Evolutionary conservation across 2,329 filamentous ascomycete genomes (phyloP).

Genomic region (Cytospora paraplurivora): DNA sequence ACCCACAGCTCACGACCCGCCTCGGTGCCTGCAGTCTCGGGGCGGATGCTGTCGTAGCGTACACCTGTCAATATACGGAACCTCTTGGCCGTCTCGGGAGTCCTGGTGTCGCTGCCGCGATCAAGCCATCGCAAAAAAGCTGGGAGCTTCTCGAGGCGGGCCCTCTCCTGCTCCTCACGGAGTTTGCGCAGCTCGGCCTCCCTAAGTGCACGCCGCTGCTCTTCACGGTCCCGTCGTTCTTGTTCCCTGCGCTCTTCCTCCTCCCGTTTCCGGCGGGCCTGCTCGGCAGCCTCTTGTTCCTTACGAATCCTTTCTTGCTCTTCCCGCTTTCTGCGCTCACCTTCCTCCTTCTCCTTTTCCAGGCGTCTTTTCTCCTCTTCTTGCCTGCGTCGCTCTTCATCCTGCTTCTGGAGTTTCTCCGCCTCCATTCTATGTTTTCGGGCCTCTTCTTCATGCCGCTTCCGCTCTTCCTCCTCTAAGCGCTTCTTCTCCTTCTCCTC

Average conservation of each 20-base stretch:
- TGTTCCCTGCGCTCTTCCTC: conserved; percentile 55
- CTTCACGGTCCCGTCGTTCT: conserved; percentile 51
- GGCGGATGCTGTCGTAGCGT: conserved; percentile 64
- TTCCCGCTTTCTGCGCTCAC: conserved; percentile 41
- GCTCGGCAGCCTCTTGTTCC: conserved; percentile 52
- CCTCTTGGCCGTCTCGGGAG: conserved; percentile 51
- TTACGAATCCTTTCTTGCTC: conserved; percentile 50
- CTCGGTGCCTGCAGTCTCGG: conserved; percentile 52
- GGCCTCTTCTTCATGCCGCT: conserved; percentile 33
- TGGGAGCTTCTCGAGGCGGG: conserved; percentile 59
- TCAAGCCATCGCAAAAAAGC: conserved; percentile 64
- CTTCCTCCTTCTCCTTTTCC: conserved; percentile 49
- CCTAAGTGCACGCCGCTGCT: conserved; percentile 47
- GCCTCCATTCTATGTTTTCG: conserved; percentile 40
- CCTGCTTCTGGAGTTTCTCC: conserved; percentile 39
- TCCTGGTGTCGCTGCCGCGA: conserved; percentile 53
- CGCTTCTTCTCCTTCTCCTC: conserved; percentile 40
- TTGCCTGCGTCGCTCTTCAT: conserved; percentile 32
- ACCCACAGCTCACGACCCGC: conserved; percentile 68
- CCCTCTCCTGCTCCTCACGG: conserved; percentile 57
- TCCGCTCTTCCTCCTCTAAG: conserved; percentile 34
- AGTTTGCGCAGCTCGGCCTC: conserved; percentile 55
- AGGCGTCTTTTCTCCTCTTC: conserved; percentile 37
- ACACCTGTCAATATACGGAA: conserved; percentile 62
- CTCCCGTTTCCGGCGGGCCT: conserved; percentile 53